Base-by-base conservation (phyloP, 2,329 filamentous ascomycete species). In the Alternaria solani region DNA sequence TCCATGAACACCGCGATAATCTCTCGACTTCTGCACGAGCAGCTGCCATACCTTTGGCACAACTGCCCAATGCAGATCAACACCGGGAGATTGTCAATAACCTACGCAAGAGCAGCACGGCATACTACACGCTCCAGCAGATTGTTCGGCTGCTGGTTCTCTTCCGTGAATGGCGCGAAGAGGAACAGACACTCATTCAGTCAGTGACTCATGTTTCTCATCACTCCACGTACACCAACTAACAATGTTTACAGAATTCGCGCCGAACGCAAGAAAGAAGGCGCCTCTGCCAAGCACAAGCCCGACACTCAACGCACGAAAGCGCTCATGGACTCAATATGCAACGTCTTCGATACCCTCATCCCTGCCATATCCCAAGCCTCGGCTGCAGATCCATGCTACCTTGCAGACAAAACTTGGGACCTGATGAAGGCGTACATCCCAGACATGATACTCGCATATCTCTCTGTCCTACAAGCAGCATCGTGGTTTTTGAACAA, bases 401-500 rank as follows among this genome's bases (percentile, higher is more conserved):
- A 51, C 25, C 46, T 59, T 16, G 51, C 57, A 8, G 32, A 51
- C 26, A 54, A 59, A 55, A 59, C 52, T 48, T 79, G 80, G 48
- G 80, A 84, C 25, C 87, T 98, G 52, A 88, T 93, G 66, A 86
- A 88, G 55, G 86, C 87, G 0, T 98, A 96, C 78, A 84, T 99
- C 3, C 94, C 95, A 2, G 93, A 97, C 75, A 86, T 92, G 18
- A 83, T 97, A 42, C 85, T 99, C 51, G 92, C 91, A 3, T 97
- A 95, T 76, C 88, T 95, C 74, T 89, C 87, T 70, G 89, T 91
- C 1, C 82, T 98, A 51, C 91, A 96, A 75, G 91, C 91, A 72
- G 90, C 91, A 0, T 93, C 92, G 4, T 89, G 88, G 47, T 85
- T 87, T 49, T 82, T 96, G 43, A 90, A 88, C 46, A 88, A 93